Evolutionary conservation across 108 stramenopile genomes (phyloP).

Genomic region (Chaetoceros muelleri): DNA sequence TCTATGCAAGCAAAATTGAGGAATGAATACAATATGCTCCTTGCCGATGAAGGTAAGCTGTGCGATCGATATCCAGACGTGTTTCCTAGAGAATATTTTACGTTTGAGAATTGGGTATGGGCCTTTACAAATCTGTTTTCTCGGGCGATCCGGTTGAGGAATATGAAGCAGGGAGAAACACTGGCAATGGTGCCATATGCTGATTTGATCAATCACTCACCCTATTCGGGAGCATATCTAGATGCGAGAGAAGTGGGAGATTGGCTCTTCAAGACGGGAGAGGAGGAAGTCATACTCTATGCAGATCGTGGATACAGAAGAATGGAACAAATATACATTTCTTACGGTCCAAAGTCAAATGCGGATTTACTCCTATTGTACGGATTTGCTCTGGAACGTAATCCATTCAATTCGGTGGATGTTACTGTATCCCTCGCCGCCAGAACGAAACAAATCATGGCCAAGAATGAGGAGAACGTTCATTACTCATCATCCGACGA

Average conservation of each 20-base stretch:
- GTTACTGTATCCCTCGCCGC: constrained; percentile 81
- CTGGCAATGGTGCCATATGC: constrained; percentile 92
- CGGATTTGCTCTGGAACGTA: constrained; percentile 91
- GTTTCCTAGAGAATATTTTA: constrained; percentile 73
- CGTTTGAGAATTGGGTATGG: constrained; percentile 87
- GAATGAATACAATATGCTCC: constrained; percentile 69
- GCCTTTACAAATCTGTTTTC: constrained; percentile 94
- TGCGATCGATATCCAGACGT: constrained; percentile 51
- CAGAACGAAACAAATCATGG: constrained; percentile 48
- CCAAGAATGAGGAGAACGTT: constrained; percentile 16
- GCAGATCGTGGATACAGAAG: constrained; percentile 87
- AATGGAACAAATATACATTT: constrained; percentile 93
- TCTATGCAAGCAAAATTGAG: constrained; percentile 82
- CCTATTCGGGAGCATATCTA: constrained; percentile 78
- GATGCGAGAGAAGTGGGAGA: constrained; percentile 72
- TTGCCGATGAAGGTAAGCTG: constrained; percentile 60
- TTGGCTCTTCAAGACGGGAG: constrained; percentile 79
- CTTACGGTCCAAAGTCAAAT: constrained; percentile 93
- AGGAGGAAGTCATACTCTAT: constrained; percentile 91
- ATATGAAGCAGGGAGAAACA: constrained; percentile 65
- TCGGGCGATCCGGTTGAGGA: constrained; percentile 71
- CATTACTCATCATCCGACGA: not conserved
- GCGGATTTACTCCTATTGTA: constrained; percentile 88
- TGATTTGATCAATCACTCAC: constrained; percentile 94
- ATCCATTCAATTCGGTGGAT: constrained; percentile 94